Percentiles rank a stretch among this genome's conserved stretches.
Conservation (phyloP, 352 stramenopile genomes). For the Phytopythium sindhum region DNA sequence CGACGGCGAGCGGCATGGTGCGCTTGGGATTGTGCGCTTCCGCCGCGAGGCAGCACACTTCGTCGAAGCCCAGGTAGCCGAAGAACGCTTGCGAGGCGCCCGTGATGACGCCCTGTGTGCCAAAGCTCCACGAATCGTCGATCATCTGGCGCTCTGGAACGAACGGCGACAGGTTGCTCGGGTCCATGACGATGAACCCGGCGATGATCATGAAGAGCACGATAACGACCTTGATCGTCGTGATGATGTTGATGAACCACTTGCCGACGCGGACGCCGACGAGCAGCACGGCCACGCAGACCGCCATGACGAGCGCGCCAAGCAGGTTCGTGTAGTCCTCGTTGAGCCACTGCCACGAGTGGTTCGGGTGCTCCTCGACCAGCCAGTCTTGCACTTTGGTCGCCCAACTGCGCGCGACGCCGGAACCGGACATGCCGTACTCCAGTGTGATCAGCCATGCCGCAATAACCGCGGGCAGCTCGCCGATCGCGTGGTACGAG, state of each 20-base stretch:
- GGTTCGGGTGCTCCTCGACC: constrained; percentile 19
- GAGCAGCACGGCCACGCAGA: constrained; percentile 56
- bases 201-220: constrained; percentile 87
- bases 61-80: constrained; percentile 93
- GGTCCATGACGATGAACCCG: constrained; percentile 71
- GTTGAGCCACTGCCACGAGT: constrained; percentile 35
- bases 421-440: constrained; percentile 80
- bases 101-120: constrained; percentile 65
- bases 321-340: constrained; percentile 40
- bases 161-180: constrained; percentile 76
- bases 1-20: constrained; percentile 79
- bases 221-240: constrained; percentile 59
- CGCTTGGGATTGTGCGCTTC: constrained; percentile 72
- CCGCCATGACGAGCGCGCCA: constrained; percentile 41
- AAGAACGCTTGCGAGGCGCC: constrained; percentile 90
- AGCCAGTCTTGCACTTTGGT: constrained; percentile 76
- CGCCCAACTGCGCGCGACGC: constrained; percentile 87
- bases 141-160: constrained; percentile 3
- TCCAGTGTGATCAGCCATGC: constrained; percentile 80
- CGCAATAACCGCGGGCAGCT: constrained; percentile 82
- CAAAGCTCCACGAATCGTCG: constrained; percentile 18
- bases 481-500: constrained; percentile 83
- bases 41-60: constrained; percentile 87
- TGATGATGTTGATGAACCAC: constrained; percentile 71
- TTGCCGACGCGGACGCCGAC: constrained; percentile 74